Percentiles rank a stretch among this genome's conserved stretches.
Evolutionary conservation across 257 asterid genomes (phyloP).

Genomic region (Schizonepeta tenuifolia): DNA sequence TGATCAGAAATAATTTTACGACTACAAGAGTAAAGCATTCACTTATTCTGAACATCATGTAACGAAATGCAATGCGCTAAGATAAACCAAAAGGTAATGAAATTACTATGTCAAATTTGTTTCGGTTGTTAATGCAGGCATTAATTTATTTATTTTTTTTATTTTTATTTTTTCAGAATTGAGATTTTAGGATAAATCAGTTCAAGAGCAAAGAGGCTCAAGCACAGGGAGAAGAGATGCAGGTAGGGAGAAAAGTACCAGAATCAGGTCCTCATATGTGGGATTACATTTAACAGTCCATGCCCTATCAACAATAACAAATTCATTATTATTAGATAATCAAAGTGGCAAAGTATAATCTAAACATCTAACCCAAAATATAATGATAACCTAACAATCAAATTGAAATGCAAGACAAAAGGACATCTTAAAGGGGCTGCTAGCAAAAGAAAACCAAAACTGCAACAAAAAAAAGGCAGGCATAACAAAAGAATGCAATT

Average conservation of each 20-base stretch:
- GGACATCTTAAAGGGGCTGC: slow-evolving; percentile 19
- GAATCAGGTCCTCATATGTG: slow-evolving; percentile 78
- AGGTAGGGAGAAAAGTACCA: slow-evolving; percentile 62
- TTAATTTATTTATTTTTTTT: no score
- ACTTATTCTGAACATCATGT: slow-evolving; percentile 27
- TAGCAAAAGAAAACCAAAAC: slow-evolving; percentile 21
- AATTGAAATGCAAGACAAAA: slow-evolving; percentile 7
- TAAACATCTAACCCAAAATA: not conserved
- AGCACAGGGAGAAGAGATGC: slow-evolving; percentile 29
- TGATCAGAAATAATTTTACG: slow-evolving; percentile 39
- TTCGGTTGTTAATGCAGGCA: slow-evolving; percentile 12
- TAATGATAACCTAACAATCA: not conserved
- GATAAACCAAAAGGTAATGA: slow-evolving; percentile 1
- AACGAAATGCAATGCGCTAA: slow-evolving; percentile 23
- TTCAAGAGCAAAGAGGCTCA: slow-evolving; percentile 18
- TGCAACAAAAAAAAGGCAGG: slow-evolving; percentile 2
- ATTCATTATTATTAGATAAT: slow-evolving; percentile 20
- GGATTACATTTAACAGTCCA: slow-evolving; percentile 97
- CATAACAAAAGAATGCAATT: not conserved
- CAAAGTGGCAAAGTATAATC: slow-evolving; percentile 14
- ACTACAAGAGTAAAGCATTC: slow-evolving; percentile 30
- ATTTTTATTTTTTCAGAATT: not conserved
- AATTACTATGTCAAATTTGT: slow-evolving; percentile 8
- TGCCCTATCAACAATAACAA: slow-evolving; percentile 69
- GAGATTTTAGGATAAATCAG: slow-evolving; percentile 20